Conservation (phyloP, 1,284 basidiomycete genomes). For the Tylopilus sp. region DNA sequence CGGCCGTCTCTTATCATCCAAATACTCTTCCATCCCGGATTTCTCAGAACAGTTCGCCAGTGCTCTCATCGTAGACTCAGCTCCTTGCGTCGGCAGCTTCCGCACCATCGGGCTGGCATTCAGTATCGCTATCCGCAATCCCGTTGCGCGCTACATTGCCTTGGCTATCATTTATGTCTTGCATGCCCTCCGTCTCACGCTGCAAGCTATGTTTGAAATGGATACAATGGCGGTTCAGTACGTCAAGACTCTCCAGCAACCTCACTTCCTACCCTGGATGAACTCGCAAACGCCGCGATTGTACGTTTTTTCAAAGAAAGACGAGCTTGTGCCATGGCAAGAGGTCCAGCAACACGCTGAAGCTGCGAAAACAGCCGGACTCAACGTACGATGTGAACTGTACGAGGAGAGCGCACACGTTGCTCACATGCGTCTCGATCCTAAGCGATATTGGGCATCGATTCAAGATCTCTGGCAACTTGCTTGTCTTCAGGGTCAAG, state of each 20-base stretch:
- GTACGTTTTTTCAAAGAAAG: slow-evolving; percentile 65
- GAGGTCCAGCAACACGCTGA: slow-evolving; percentile 57
- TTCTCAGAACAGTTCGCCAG: slow-evolving; percentile 33
- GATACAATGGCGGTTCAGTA: slow-evolving; percentile 28
- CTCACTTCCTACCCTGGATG: slow-evolving; percentile 58
- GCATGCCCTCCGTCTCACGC: slow-evolving; percentile 27
- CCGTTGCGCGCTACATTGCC: slow-evolving; percentile 42
- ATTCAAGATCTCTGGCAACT: slow-evolving; percentile 33
- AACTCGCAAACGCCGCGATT: slow-evolving; percentile 55
- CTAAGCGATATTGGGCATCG: slow-evolving; percentile 44
- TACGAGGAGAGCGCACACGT: slow-evolving; percentile 66
- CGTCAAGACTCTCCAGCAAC: slow-evolving; percentile 48
- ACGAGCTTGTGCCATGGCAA: slow-evolving; percentile 55
- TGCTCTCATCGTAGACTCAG: slow-evolving; percentile 63
- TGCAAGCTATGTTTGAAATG: slow-evolving; percentile 26
- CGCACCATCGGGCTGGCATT: slow-evolving; percentile 51
- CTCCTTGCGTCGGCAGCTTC: slow-evolving; percentile 52
- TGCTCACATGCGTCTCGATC: slow-evolving; percentile 62
- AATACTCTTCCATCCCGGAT: slow-evolving; percentile 23
- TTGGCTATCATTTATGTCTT: slow-evolving; percentile 35
- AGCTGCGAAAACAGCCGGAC: slow-evolving; percentile 47
- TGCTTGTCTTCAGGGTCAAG: slow-evolving; percentile 26
- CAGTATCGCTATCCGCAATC: slow-evolving; percentile 49
- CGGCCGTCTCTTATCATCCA: slow-evolving; percentile 46
- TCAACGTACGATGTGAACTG: slow-evolving; percentile 50